Percentiles rank a stretch among this genome's conserved stretches.
Evolutionary conservation across 129 eudicot genomes (phyloP).

Genomic region (Saposhnikovia divaricata): DNA sequence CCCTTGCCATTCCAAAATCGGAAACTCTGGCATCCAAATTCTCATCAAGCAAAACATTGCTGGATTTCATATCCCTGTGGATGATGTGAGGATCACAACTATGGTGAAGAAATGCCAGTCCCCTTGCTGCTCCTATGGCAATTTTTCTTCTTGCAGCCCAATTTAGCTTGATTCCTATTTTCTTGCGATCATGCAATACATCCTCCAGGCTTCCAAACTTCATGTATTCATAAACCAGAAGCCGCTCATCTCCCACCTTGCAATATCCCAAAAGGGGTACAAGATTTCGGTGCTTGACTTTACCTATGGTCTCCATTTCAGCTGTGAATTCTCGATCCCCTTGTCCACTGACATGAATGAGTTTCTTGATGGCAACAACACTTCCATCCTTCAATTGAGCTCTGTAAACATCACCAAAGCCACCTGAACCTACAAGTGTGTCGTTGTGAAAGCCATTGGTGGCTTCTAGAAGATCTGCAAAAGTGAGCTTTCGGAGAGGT

Average conservation of each 20-base stretch:
- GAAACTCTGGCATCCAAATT: conserved; percentile 83
- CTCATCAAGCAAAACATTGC: conserved; percentile 81
- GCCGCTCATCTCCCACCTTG: conserved; percentile 87
- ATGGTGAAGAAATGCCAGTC: conserved; percentile 87
- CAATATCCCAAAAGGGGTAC: conserved; percentile 90
- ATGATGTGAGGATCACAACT: conserved; percentile 89
- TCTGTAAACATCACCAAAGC: conserved; percentile 91
- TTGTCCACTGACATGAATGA: conserved; percentile 90
- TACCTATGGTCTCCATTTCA: conserved; percentile 98
- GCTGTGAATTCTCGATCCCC: conserved; percentile 97
- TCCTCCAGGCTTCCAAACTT: conserved; percentile 88
- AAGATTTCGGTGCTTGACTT: conserved; percentile 83
- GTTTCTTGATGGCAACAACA: conserved; percentile 84
- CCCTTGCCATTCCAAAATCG: conserved; percentile 96
- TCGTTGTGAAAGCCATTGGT: conserved; percentile 83
- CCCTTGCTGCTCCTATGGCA: conserved; percentile 90
- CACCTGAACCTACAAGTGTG: conserved; percentile 74
- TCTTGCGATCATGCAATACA: conserved; percentile 61
- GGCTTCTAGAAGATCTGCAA: conserved; percentile 69
- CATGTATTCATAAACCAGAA: conserved; percentile 93
- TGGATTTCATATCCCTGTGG: conserved; percentile 95
- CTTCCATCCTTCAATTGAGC: conserved; percentile 83
- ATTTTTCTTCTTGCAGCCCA: conserved; percentile 81
- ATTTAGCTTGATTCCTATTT: conserved; percentile 50
- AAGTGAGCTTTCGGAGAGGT: conserved; percentile 82